Percentiles rank a stretch among this genome's conserved stretches.
phyloP scores from a whole-genome alignment of 2,329 filamentous ascomycete species.

The Rutstroemia sp. region DNA sequence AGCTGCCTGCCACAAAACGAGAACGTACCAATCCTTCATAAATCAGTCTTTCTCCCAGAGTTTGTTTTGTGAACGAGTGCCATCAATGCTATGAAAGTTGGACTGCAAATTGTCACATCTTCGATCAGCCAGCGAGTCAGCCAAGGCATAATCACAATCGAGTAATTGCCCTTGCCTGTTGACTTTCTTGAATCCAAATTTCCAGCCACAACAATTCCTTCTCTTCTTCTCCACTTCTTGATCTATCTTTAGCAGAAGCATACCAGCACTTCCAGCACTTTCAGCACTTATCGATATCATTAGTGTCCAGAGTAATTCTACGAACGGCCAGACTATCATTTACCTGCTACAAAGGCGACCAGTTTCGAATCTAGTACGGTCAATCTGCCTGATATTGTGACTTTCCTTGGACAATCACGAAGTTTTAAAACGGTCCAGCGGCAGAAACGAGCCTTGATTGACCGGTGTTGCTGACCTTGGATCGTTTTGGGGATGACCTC shows the following conservation, averaged over 20 bases:
- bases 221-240: too few relatives aligned
- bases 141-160: background rate
- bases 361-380: too few relatives aligned
- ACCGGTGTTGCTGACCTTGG: background rate
- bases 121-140: too few relatives aligned
- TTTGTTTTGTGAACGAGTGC: too few relatives aligned
- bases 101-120: too few relatives aligned
- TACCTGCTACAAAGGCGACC: background rate
- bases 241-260: background rate
- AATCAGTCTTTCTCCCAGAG: background rate
- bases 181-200: background rate
- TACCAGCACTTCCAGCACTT: background rate
- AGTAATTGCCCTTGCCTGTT: background rate
- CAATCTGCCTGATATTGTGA: too few relatives aligned
- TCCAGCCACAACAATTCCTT: background rate
- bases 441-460: too few relatives aligned
- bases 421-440: too few relatives aligned
- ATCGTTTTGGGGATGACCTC: background rate
- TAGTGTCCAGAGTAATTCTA: background rate
- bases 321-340: too few relatives aligned
- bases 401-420: too few relatives aligned
- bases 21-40: background rate
- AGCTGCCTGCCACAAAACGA: too few relatives aligned
- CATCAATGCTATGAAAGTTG: too few relatives aligned
- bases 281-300: constrained; percentile 5